phyloP scores from a whole-genome alignment of 78 protist genomes.

The Guillardia theta region DNA sequence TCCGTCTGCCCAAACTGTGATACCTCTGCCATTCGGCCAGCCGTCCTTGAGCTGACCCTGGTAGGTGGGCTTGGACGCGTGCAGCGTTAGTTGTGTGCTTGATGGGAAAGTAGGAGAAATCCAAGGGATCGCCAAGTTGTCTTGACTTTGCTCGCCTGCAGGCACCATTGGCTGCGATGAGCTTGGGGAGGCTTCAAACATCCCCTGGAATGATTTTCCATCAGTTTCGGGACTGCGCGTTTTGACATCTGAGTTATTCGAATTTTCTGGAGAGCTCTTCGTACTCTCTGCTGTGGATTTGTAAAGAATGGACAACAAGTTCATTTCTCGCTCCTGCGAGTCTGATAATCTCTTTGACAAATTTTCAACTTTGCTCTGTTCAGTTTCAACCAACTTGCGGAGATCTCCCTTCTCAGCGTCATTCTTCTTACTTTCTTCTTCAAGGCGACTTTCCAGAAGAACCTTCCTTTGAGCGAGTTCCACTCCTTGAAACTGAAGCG shows the following conservation, averaged over 20 bases:
- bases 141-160: background rate
- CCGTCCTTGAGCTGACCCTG: constrained; percentile 7
- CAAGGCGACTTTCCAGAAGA: background rate
- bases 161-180: background rate
- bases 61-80: background rate
- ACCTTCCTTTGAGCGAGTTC: background rate
- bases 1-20: background rate
- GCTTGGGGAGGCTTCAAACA: background rate
- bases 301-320: no score
- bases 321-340: background rate
- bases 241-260: no score
- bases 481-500: background rate
- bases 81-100: background rate
- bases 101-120: background rate
- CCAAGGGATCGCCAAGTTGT: background rate
- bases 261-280: no score
- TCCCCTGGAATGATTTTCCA: background rate
- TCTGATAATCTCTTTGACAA: background rate
- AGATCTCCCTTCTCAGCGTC: no score
- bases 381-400: background rate
- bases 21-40: background rate
- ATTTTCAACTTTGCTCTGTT: background rate
- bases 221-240: background rate
- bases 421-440: background rate
- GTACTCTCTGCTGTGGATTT: no score